These are phyloP conservation scores for Dendryphion nanum DNA, from an alignment of 2,329 filamentous ascomycete genomes.

Conservation along the genomic window DNA sequence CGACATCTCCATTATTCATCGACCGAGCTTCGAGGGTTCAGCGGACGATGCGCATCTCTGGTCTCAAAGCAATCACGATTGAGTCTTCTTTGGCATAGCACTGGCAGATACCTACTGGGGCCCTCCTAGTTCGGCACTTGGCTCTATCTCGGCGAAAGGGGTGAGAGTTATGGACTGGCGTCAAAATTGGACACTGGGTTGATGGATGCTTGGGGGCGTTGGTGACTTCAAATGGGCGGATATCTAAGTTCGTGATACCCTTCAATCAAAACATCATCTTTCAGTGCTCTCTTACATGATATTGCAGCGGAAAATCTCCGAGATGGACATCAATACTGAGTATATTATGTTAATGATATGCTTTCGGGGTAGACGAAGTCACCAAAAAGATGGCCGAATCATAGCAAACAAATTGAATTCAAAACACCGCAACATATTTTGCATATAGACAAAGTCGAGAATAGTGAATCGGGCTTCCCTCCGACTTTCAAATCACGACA, in stretches of 20 bases:
- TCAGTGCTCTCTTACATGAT: background rate
- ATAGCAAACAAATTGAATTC: too few relatives aligned
- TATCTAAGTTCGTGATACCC: conserved; percentile 6
- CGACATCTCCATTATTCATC: background rate
- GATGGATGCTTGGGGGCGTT: too few relatives aligned
- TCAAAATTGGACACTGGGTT: background rate
- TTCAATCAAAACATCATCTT: background rate
- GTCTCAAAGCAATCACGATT: conserved; percentile 1
- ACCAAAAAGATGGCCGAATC: too few relatives aligned
- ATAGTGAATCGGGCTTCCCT: too few relatives aligned
- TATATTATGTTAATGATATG: too few relatives aligned
- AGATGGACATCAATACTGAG: too few relatives aligned
- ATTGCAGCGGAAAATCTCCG: too few relatives aligned
- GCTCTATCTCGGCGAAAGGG: background rate
- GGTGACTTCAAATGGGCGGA: too few relatives aligned
- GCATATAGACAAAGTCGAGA: too few relatives aligned
- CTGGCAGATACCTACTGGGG: background rate
- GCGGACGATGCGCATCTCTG: conserved; percentile 4
- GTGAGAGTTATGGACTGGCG: background rate
- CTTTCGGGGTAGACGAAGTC: too few relatives aligned
- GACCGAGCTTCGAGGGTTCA: background rate
- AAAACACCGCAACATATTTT: too few relatives aligned
- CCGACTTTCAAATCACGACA: background rate
- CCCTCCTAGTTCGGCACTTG: too few relatives aligned
- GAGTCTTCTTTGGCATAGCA: background rate